phyloP scores from a whole-genome alignment of 2,329 filamentous ascomycete genomes.

The Aspergillus luchuensis region DNA sequence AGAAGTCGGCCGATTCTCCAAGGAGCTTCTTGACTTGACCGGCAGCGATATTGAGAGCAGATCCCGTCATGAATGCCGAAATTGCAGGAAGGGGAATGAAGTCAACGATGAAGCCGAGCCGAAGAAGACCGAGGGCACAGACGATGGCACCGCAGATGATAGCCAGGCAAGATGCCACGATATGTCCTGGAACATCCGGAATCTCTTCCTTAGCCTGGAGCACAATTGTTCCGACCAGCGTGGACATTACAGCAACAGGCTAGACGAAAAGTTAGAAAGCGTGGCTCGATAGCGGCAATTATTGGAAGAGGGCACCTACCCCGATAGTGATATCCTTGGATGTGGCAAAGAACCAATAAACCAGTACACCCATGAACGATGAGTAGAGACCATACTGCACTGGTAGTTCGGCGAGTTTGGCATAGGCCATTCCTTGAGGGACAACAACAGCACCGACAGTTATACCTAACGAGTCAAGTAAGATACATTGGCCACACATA shows the following conservation, averaged over 20 bases:
- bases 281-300: neutral
- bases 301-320: slow-evolving; percentile 52
- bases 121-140: slow-evolving; percentile 73
- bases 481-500: neutral
- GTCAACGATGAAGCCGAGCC: slow-evolving; percentile 87
- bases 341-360: slow-evolving; percentile 98
- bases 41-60: slow-evolving; percentile 81
- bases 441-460: slow-evolving; percentile 80
- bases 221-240: slow-evolving; percentile 81
- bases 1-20: slow-evolving; percentile 68
- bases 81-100: slow-evolving; percentile 89
- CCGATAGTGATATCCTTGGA: slow-evolving; percentile 99
- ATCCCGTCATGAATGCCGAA: slow-evolving; percentile 95
- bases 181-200: slow-evolving; percentile 59
- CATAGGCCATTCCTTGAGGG: slow-evolving; percentile 97
- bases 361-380: slow-evolving; percentile 90
- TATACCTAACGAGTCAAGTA: slow-evolving; percentile 51
- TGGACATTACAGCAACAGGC: slow-evolving; percentile 95
- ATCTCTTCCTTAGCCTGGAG: slow-evolving; percentile 59
- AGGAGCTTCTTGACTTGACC: slow-evolving; percentile 83
- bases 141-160: slow-evolving; percentile 78
- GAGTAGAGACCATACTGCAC: slow-evolving; percentile 88
- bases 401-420: slow-evolving; percentile 75
- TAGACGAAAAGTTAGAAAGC: slow-evolving; percentile 36
- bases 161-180: slow-evolving; percentile 76